Evolutionary conservation across 208 protist genomes (phyloP).

Genomic region (Leishmania braziliensis): DNA sequence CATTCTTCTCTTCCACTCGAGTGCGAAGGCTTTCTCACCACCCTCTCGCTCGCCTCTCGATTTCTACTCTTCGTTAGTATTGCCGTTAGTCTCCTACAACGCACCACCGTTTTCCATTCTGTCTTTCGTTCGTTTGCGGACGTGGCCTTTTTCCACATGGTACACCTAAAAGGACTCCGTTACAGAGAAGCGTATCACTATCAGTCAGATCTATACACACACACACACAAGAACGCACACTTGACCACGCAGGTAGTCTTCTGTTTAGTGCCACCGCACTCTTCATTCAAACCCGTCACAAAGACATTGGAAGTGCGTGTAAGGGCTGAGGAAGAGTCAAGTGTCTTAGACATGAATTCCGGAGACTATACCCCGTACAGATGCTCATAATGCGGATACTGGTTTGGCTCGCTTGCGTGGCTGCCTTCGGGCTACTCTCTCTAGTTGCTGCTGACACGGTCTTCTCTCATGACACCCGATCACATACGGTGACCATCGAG

Average conservation of each 20-base stretch:
- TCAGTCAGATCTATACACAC: not conserved
- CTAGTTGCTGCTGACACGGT: not conserved
- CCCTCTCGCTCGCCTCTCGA: not conserved
- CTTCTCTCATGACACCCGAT: not conserved
- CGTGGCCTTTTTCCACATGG: not conserved
- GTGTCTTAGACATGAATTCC: not conserved
- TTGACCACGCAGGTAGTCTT: not conserved
- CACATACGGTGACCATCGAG: conserved; percentile 3
- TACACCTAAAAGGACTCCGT: not conserved
- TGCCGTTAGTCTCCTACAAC: not conserved
- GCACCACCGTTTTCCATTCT: not conserved
- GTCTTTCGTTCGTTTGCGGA: not conserved
- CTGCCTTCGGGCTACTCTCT: not conserved
- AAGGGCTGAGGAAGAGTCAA: not conserved
- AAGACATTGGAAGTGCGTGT: not conserved
- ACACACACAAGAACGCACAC: not conserved
- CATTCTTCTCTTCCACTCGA: not conserved
- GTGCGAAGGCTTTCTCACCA: not conserved
- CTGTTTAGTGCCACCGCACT: not conserved
- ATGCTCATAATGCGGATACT: not conserved
- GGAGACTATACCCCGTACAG: too few species aligned
- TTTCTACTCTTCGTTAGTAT: not conserved
- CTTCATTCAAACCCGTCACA: not conserved
- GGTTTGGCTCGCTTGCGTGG: not conserved
- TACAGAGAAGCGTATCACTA: not conserved